Conservation (phyloP, 2,329 filamentous ascomycete genomes). For the Epichloe aotearoae region DNA sequence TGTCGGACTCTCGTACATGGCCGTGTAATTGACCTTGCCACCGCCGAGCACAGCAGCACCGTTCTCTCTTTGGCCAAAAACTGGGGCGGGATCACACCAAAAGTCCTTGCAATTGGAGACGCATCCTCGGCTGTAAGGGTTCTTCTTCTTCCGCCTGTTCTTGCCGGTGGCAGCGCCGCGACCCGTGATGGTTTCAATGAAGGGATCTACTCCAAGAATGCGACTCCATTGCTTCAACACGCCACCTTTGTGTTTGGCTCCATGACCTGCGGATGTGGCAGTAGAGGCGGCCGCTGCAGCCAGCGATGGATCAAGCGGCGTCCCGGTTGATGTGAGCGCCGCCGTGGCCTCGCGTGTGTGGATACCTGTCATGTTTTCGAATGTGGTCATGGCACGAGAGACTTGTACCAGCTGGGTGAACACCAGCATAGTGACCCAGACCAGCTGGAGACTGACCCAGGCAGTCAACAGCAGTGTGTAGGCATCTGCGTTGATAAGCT, state of each 20-base stretch:
- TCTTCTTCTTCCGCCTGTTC: slow-evolving; percentile 46
- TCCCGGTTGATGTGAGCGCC: slow-evolving; percentile 66
- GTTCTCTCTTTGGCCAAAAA: slow-evolving; percentile 62
- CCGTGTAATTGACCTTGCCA: slow-evolving; percentile 70
- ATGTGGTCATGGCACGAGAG: slow-evolving; percentile 85
- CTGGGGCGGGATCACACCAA: slow-evolving; percentile 78
- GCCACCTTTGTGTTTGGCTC: slow-evolving; percentile 45
- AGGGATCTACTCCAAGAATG: slow-evolving; percentile 81
- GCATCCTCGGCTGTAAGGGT: slow-evolving; percentile 75
- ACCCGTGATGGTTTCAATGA: slow-evolving; percentile 83
- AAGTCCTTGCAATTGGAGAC: slow-evolving; percentile 92
- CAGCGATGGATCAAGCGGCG: slow-evolving; percentile 56
- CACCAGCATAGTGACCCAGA: slow-evolving; percentile 95
- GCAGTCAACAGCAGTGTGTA: slow-evolving; percentile 69
- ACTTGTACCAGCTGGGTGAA: slow-evolving; percentile 91
- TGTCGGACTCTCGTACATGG: slow-evolving; percentile 74
- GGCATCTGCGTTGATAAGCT: slow-evolving; percentile 63
- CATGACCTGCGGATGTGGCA: slow-evolving; percentile 29
- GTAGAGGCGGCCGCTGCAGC: slow-evolving; percentile 34
- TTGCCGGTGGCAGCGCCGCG: slow-evolving; percentile 51
- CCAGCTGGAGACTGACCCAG: slow-evolving; percentile 74
- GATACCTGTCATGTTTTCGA: slow-evolving; percentile 86
- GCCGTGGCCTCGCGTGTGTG: slow-evolving; percentile 48
- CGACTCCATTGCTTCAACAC: slow-evolving; percentile 70
- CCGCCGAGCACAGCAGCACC: slow-evolving; percentile 69